These are phyloP conservation scores for Cytospora paraplurivora DNA, from an alignment of 2,329 filamentous ascomycete genomes.

Conservation along the genomic window DNA sequence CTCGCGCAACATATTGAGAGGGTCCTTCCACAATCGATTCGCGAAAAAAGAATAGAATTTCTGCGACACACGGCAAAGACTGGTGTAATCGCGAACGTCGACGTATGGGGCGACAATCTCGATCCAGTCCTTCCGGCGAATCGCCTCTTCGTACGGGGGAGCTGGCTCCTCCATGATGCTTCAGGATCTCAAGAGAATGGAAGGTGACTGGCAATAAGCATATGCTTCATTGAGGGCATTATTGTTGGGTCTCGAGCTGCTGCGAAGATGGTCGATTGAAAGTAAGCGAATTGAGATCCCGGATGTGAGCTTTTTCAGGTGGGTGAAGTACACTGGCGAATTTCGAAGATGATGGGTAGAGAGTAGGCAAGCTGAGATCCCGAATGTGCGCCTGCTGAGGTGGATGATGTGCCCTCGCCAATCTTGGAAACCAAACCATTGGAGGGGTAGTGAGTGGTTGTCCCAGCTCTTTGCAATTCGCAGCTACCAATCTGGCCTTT, in stretches of 20 bases:
- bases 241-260: background rate
- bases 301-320: background rate
- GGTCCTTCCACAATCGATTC: slow-evolving; percentile 55
- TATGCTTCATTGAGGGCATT: background rate
- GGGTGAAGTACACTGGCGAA: background rate
- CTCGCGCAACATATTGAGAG: slow-evolving; percentile 43
- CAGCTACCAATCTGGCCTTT: background rate
- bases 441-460: background rate
- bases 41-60: slow-evolving; percentile 53
- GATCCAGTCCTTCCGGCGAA: slow-evolving; percentile 51
- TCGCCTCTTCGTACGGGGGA: slow-evolving; percentile 59
- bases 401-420: background rate
- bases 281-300: background rate
- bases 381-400: background rate
- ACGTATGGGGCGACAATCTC: slow-evolving; percentile 50
- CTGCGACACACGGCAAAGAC: slow-evolving; percentile 51
- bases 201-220: background rate
- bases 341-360: background rate
- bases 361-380: background rate
- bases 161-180: slow-evolving; percentile 39
- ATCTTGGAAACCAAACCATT: background rate
- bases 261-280: background rate
- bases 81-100: slow-evolving; percentile 43
- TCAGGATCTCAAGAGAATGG: background rate
- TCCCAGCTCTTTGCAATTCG: background rate